Percentiles rank a stretch among this genome's conserved stretches.
These are phyloP conservation scores for Bacidia gigantensis DNA, from an alignment of 495 filamentous ascomycete genomes.

Conservation along the genomic window DNA sequence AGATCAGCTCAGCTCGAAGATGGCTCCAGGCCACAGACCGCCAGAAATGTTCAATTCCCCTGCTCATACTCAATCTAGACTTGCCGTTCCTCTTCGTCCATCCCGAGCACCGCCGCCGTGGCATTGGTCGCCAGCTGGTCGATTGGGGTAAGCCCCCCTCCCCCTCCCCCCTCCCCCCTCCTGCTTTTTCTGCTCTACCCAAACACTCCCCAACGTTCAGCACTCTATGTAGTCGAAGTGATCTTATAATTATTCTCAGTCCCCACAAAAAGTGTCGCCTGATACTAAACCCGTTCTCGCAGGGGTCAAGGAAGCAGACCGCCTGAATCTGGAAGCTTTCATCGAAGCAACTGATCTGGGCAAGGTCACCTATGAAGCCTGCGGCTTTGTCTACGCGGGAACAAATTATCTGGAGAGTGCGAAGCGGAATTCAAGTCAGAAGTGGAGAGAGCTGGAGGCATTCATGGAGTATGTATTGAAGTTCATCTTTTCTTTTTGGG, in stretches of 20 bases:
- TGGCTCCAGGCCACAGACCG: neutral
- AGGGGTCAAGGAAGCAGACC: constrained; percentile 19
- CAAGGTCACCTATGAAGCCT: constrained; percentile 26
- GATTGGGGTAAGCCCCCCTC: constrained; percentile 27
- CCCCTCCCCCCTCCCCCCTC: too few relatives aligned
- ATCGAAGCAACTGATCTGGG: constrained; percentile 31
- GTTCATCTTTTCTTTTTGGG: neutral
- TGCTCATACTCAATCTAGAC: constrained; percentile 14
- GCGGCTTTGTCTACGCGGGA: constrained; percentile 21
- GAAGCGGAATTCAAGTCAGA: constrained; percentile 14
- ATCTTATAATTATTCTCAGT: constrained; percentile 2
- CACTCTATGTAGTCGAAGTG: neutral
- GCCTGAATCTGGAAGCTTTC: constrained; percentile 27
- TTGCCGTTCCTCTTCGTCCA: constrained; percentile 22
- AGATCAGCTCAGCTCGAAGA: neutral
- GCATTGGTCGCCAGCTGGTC: constrained; percentile 26
- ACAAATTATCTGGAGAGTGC: constrained; percentile 13
- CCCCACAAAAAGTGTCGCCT: neutral
- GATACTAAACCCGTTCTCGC: neutral
- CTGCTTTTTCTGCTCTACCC: neutral
- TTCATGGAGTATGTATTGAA: constrained; percentile 5
- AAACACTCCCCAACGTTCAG: neutral
- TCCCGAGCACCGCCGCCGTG: constrained; percentile 26
- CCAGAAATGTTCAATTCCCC: neutral
- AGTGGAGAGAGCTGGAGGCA: constrained; percentile 13